Evolutionary conservation across 192 early-diverging fungal genomes (phyloP).

Genomic region (Coemansia javaensis): DNA sequence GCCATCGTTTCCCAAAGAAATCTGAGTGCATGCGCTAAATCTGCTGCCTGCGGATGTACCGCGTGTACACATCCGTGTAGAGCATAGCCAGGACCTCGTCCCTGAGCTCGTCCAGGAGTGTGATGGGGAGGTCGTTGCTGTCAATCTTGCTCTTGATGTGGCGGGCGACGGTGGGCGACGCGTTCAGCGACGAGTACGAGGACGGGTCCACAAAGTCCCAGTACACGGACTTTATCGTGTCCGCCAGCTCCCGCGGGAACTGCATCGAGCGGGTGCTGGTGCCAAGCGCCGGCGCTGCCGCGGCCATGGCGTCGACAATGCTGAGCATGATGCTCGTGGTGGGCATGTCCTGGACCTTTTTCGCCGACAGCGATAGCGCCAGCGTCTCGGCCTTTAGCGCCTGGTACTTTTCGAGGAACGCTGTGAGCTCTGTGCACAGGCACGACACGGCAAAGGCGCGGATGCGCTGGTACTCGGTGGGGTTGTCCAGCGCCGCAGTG

Average conservation of each 20-base stretch:
- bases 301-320: not conserved
- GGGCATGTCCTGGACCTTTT: not conserved
- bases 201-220: conserved; percentile 24
- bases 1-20: not conserved
- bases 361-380: not conserved
- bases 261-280: conserved; percentile 11
- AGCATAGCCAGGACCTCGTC: conserved; percentile 46
- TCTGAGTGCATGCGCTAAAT: not conserved
- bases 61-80: conserved; percentile 39
- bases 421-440: conserved; percentile 36
- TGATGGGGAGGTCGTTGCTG: conserved; percentile 5
- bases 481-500: conserved; percentile 21
- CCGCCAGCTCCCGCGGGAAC: conserved; percentile 12
- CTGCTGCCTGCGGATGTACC: conserved; percentile 20
- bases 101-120: conserved; percentile 34
- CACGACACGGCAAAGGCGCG: conserved; percentile 30
- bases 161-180: conserved; percentile 10
- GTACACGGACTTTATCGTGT: conserved; percentile 9
- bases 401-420: conserved; percentile 42
- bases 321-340: not conserved
- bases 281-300: not conserved
- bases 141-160: conserved; percentile 12
- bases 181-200: conserved; percentile 30
- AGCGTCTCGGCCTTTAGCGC: conserved; percentile 13
- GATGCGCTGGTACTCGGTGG: conserved; percentile 19